phyloP scores from a whole-genome alignment of 139 green algal species.

The Mesotaenium endlicherianum region DNA sequence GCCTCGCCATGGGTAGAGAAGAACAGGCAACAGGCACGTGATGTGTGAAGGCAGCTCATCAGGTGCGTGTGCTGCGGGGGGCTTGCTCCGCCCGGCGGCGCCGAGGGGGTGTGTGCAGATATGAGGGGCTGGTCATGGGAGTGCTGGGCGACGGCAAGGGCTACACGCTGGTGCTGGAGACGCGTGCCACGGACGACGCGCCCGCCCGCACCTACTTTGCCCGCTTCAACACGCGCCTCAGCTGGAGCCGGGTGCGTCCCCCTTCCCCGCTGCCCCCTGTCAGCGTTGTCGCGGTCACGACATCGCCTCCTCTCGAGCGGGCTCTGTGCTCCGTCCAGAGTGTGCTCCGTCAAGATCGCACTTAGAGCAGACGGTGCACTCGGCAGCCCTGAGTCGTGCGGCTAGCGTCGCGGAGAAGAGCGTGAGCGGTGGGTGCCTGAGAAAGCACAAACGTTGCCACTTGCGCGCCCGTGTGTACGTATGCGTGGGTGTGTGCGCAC shows the following conservation, averaged over 20 bases:
- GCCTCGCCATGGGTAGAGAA: too few relatives aligned
- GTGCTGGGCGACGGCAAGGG: slow-evolving; percentile 76
- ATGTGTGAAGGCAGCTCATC: too few relatives aligned
- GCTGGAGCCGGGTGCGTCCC: slow-evolving; percentile 71
- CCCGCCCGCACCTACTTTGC: slow-evolving; percentile 12
- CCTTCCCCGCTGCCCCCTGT: slow-evolving; percentile 58
- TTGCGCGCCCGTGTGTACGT: too few relatives aligned
- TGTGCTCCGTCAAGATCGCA: too few relatives aligned
- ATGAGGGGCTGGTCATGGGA: slow-evolving; percentile 80
- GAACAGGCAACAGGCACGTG: too few relatives aligned
- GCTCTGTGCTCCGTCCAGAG: too few relatives aligned
- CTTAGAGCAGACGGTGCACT: too few relatives aligned
- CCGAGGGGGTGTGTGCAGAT: slow-evolving; percentile 8
- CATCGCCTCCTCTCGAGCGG: neutral
- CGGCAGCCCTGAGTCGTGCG: too few relatives aligned
- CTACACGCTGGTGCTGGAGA: slow-evolving; percentile 73
- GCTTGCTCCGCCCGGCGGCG: neutral
- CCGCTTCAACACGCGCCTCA: slow-evolving; percentile 62
- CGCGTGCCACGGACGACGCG: slow-evolving; percentile 15
- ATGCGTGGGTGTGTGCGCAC: too few relatives aligned
- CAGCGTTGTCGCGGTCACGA: neutral
- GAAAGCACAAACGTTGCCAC: too few relatives aligned
- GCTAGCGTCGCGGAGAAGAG: too few relatives aligned
- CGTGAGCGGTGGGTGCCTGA: too few relatives aligned
- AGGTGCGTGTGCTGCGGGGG: neutral